These are phyloP conservation scores for Hyaloscypha variabilis DNA, from an alignment of 495 filamentous ascomycete species.

Conservation along the genomic window DNA sequence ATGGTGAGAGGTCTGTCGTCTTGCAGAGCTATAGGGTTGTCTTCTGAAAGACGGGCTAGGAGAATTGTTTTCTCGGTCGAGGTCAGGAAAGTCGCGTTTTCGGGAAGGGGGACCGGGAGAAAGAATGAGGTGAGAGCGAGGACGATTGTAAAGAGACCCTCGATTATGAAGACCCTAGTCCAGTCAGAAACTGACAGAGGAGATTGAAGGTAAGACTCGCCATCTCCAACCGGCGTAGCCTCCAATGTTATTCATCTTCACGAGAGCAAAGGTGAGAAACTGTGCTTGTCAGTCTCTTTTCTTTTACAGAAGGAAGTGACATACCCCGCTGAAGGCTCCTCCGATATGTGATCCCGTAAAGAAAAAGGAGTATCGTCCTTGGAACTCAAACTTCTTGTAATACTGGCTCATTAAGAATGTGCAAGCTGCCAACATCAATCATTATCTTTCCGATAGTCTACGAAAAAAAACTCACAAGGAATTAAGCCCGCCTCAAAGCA, in stretches of 20 bases:
- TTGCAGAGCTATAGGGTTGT: neutral
- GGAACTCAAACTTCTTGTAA: neutral
- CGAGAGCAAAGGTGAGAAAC: constrained; percentile 55
- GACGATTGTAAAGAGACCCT: constrained; percentile 40
- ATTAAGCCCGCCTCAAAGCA: neutral
- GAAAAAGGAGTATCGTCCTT: neutral
- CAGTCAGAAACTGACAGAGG: neutral
- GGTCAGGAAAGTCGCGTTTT: constrained; percentile 60
- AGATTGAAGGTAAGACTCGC: neutral
- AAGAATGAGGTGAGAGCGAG: constrained; percentile 63
- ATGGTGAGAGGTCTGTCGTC: neutral
- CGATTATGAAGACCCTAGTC: constrained; percentile 26
- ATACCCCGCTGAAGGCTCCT: neutral
- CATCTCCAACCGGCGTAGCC: constrained; percentile 37
- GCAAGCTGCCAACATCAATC: neutral
- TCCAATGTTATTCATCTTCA: constrained; percentile 36
- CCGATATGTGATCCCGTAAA: neutral
- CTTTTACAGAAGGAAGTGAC: neutral
- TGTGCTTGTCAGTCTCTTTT: constrained; percentile 24
- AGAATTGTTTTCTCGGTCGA: constrained; percentile 64
- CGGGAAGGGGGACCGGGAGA: constrained; percentile 66
- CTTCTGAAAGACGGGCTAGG: neutral
- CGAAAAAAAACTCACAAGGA: neutral
- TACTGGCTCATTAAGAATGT: neutral
- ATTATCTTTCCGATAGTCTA: neutral